A percentile compares a stretch with the other conserved stretches of the same genome.
phyloP scores from a whole-genome alignment of 768 basidiomycete species.

The Postia placenta region DNA sequence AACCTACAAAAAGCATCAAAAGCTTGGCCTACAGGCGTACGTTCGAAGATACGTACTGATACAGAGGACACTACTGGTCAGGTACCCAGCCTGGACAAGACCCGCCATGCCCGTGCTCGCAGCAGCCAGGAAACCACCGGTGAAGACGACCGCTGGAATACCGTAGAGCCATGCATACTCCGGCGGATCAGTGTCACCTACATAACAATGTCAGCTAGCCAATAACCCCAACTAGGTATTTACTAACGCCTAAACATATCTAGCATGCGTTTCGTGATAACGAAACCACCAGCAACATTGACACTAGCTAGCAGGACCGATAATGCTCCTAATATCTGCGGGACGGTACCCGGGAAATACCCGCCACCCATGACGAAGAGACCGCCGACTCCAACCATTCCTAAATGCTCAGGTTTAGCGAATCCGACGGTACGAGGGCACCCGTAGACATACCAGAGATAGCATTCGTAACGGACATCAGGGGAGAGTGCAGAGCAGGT shows the following conservation, averaged over 20 bases:
- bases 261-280: conserved; percentile 87
- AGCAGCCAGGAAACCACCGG: conserved; percentile 76
- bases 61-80: conserved; percentile 81
- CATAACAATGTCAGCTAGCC: conserved; percentile 1
- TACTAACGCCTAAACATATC: conserved; percentile 84
- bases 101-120: conserved; percentile 83
- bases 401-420: conserved; percentile 27
- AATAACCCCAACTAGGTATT: not conserved
- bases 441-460: conserved; percentile 51
- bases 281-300: conserved; percentile 85
- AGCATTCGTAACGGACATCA: conserved; percentile 90
- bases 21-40: no score
- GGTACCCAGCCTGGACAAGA: conserved; percentile 82
- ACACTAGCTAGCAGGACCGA: conserved; percentile 86
- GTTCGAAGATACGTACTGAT: conserved; percentile 51
- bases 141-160: conserved; percentile 74
- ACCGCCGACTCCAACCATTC: conserved; percentile 79
- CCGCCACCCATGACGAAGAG: conserved; percentile 91
- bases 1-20: conserved; percentile 41
- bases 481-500: conserved; percentile 81
- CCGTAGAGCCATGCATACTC: conserved; percentile 84
- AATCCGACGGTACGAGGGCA: not conserved
- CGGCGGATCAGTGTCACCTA: conserved; percentile 78
- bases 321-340: conserved; percentile 72
- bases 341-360: conserved; percentile 73